These are phyloP conservation scores for Arthrobotrys sinensis DNA, from an alignment of 2,329 filamentous ascomycete species.

Conservation along the genomic window DNA sequence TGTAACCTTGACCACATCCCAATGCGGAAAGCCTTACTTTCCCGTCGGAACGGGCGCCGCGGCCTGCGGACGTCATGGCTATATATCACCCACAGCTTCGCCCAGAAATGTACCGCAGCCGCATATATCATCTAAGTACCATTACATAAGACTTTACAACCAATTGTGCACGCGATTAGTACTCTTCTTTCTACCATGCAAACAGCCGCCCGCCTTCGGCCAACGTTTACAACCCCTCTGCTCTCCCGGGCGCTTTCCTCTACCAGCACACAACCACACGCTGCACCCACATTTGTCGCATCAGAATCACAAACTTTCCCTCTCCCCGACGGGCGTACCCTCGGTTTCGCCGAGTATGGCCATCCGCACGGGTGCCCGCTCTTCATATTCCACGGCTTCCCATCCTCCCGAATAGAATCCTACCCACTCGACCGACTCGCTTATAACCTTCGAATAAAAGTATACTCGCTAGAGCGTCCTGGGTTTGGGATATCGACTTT, in stretches of 20 bases:
- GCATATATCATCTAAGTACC: background rate
- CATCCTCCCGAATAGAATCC: constrained; percentile 68
- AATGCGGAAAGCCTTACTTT: background rate
- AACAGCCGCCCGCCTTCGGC: constrained; percentile 8
- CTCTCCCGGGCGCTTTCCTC: constrained; percentile 7
- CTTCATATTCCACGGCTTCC: constrained; percentile 70
- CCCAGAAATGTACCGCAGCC: background rate
- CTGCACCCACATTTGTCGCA: background rate
- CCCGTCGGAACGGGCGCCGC: constrained; percentile 18
- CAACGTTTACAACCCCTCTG: background rate
- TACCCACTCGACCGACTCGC: constrained; percentile 64
- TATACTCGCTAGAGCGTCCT: constrained; percentile 69
- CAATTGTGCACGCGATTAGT: background rate
- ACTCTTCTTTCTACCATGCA: background rate
- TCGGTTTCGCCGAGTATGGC: constrained; percentile 69
- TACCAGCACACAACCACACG: background rate
- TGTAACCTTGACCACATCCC: constrained; percentile 2
- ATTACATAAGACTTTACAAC: background rate
- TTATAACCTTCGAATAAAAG: constrained; percentile 64
- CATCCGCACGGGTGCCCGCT: constrained; percentile 61
- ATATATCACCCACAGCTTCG: background rate
- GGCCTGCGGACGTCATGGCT: background rate
- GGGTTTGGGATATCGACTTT: constrained; percentile 69
- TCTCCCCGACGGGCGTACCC: constrained; percentile 68
- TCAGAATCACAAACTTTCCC: constrained; percentile 63